Evolutionary conservation across 176 grass and related monocot species (phyloP), one percentile per base, ranked within the genome.

Genomic region (Saccharum spontaneum): DNA sequence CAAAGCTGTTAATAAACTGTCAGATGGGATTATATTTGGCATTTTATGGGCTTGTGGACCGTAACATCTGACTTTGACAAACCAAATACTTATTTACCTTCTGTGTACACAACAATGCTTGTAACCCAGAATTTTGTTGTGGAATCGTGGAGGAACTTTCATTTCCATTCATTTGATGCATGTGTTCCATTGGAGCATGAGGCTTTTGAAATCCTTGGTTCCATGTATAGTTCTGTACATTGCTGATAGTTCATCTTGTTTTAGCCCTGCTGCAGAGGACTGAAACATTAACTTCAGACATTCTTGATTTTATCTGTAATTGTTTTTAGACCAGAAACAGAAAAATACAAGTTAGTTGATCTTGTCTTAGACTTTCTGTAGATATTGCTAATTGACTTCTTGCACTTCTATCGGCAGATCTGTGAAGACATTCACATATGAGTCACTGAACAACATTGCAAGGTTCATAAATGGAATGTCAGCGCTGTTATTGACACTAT

Each of bases 401-500:
- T 55, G 70, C 34, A 43, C 24, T 87, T 87, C 76, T 83, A 79
- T 73, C 65, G 34, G 71, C 80, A 98, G 93, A 87, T 95, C 93
- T 79, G 93, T 98, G 85, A 98, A 95, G 91, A 94, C 93, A 89
- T 89, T 98, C 83, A 98, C 91, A 73, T 98, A 98, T 86, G 96
- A 98, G 84, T 92, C 96, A 37, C 84, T 98, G 81, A 98, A 94
- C 81, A 98, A 95, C 73, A 89, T 98, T 79, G 89, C 93, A 10
- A 95, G 96, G 81, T 83, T 98, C 57, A 95, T 98, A 92, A 98
- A 98, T 95, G 93, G 96, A 61, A 63, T 95, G 82, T 98, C 93
- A 24, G 96, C 96, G 23, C 88, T 98, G 34, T 59, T 98, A 43
- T 82, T 98, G 78, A 80, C 87, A 34, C 63, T 98, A 30, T 69